Evolutionary conservation across 768 basidiomycete genomes (phyloP).

Genomic region (Tricholomella constricta): DNA sequence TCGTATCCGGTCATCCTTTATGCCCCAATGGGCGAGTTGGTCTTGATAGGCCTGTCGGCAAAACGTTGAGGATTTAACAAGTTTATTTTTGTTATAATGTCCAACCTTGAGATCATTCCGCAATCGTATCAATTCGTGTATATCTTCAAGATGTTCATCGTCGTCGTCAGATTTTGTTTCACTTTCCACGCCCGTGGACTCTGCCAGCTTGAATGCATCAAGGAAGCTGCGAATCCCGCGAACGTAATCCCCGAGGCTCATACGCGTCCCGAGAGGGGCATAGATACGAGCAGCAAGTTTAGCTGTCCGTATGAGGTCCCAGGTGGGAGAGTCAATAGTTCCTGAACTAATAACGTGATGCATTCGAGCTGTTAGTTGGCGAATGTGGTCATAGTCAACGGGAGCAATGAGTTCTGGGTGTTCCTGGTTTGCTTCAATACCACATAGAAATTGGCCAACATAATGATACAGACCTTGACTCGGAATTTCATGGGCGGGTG

Average conservation of each 20-base stretch:
- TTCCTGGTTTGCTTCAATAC: constrained; percentile 40
- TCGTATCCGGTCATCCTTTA: constrained; percentile 87
- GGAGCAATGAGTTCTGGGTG: constrained; percentile 74
- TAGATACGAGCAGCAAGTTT: constrained; percentile 82
- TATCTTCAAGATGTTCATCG: constrained; percentile 29
- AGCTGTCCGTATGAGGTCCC: constrained; percentile 73
- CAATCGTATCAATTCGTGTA: constrained; percentile 34
- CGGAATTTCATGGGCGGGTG: constrained; percentile 68
- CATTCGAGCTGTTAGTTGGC: constrained; percentile 59
- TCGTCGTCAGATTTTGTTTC: constrained; percentile 20
- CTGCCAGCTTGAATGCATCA: constrained; percentile 62
- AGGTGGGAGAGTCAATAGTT: constrained; percentile 83
- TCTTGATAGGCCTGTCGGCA: constrained; percentile 69
- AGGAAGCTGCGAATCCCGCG: constrained; percentile 74
- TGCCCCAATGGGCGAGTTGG: constrained; percentile 59
- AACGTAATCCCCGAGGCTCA: constrained; percentile 85
- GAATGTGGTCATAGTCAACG: constrained; percentile 61
- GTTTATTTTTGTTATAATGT: not conserved
- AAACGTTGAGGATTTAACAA: not conserved
- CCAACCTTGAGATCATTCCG: constrained; percentile 63
- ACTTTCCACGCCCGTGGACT: constrained; percentile 31
- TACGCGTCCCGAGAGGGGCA: constrained; percentile 82
- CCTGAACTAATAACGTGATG: constrained; percentile 72
- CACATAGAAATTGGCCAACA: not conserved
- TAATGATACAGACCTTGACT: constrained; percentile 49